Evolutionary conservation across 768 basidiomycete species (phyloP), one percentile per base, ranked within the genome.

Genomic region (Gymnopilus dilepis): DNA sequence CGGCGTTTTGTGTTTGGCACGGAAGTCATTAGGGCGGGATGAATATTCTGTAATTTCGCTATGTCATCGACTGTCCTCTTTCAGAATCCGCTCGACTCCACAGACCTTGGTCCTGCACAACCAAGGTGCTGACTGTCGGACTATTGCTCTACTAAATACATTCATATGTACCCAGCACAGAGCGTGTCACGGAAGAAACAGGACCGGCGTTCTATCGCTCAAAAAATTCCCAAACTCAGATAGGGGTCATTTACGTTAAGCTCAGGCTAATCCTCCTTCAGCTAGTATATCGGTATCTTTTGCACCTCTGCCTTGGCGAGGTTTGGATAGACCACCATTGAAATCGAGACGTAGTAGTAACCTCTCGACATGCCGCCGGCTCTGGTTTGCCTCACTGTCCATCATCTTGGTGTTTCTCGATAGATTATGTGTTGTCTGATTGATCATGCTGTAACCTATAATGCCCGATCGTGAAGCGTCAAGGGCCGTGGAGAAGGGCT

Each of bases 291-390:
- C 78, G 19, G 63, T 72, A 17, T 69, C 62, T 58, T 57, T 58
- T 37, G 61, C 63, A 40, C 58, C 65, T 62, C 61, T 62, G 68
- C 69, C 64, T 65, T 70, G 72, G 40, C 75, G 73, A 12, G 80
- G 79, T 31, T 78, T 84, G 15, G 91, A 91, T 64, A 92, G 86
- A 47, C 81, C 84, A 12, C 89, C 91, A 67, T 94, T 95, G 72
- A 95, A 92, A 74, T 97, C 95, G 12, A 97, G 76, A 38, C 92
- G 84, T 31, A 97, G 78, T 41, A 96, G 72, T 58, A 97, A 71
- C 22, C 93, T 84, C 72, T 97, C 95, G 11, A 95, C 84, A 70
- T 92, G 92, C 64, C 93, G 81, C 41, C 90, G 82, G 56, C 90
- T 89, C 56, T 90, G 84, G 45, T 84, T 88, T 26, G 68, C 60